Percentiles rank a stretch among this genome's conserved stretches.
Conservation (phyloP, 345 rosid genomes). For the Acer campestre region DNA sequence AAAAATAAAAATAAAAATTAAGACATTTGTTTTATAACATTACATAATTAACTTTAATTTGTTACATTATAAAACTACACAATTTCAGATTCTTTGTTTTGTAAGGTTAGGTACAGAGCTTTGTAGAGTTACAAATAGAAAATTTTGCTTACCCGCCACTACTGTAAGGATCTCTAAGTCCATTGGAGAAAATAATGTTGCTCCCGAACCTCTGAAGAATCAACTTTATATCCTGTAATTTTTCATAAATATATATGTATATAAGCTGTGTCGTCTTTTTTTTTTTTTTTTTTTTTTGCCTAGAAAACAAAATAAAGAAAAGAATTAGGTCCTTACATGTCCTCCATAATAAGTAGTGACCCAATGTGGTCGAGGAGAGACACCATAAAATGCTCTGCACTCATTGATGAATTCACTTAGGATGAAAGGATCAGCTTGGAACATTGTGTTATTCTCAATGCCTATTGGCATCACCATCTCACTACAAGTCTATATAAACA, state of each 20-base stretch:
- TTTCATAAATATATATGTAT: no score
- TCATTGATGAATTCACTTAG: not conserved
- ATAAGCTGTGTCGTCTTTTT: no score
- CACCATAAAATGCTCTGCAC: conserved; percentile 27
- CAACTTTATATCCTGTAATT: conserved; percentile 40
- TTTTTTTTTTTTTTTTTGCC: no score
- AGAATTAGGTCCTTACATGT: conserved; percentile 29
- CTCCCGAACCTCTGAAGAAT: conserved; percentile 42
- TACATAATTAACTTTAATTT: no score
- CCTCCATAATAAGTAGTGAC: conserved; percentile 56
- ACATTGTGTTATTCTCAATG: conserved; percentile 38
- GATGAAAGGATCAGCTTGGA: conserved; percentile 32
- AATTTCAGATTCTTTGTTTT: no score
- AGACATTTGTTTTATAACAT: no score
- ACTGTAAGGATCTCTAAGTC: conserved; percentile 47
- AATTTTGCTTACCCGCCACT: conserved; percentile 36
- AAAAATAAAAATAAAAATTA: no score
- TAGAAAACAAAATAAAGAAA: not conserved
- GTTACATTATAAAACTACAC: no score
- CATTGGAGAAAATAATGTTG: conserved; percentile 55
- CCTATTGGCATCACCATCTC: conserved; percentile 59
- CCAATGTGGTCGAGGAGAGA: conserved; percentile 56
- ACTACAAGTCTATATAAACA: conserved; percentile 37
- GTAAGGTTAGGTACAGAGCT: no score
- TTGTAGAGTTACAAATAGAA: no score